These are phyloP conservation scores for Eutrema salsugineum DNA, from an alignment of 441 rosid species.

Conservation along the genomic window DNA sequence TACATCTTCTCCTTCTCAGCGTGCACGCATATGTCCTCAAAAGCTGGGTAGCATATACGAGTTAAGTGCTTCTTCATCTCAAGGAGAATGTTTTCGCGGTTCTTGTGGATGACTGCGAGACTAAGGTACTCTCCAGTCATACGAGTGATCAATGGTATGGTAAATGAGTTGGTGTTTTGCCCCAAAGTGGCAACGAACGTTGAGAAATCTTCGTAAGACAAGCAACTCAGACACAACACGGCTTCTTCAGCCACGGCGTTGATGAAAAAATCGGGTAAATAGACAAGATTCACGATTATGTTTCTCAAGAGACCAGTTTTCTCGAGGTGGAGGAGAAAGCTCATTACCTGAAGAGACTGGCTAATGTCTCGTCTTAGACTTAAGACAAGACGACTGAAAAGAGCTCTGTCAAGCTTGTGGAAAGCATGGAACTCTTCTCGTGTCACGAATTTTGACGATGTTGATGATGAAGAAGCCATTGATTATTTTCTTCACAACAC, in stretches of 20 bases:
- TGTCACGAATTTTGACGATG: neutral
- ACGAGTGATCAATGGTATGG: slow-evolving; percentile 33
- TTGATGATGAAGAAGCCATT: slow-evolving; percentile 24
- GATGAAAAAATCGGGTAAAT: slow-evolving; percentile 34
- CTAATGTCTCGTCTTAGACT: slow-evolving; percentile 38
- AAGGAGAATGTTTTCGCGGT: slow-evolving; percentile 24
- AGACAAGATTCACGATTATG: slow-evolving; percentile 28
- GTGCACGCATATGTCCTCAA: slow-evolving; percentile 37
- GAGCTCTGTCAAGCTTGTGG: slow-evolving; percentile 47
- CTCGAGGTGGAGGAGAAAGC: slow-evolving; percentile 59
- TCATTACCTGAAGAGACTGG: slow-evolving; percentile 54
- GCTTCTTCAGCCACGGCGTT: slow-evolving; percentile 50
- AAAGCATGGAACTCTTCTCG: slow-evolving; percentile 42
- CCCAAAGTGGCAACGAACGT: neutral
- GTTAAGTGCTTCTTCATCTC: slow-evolving; percentile 31
- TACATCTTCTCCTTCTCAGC: slow-evolving; percentile 6
- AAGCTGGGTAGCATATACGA: slow-evolving; percentile 47
- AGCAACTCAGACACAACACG: slow-evolving; percentile 40
- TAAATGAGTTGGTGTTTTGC: neutral
- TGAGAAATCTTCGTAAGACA: slow-evolving; percentile 15
- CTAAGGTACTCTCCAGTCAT: slow-evolving; percentile 29
- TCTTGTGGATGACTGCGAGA: slow-evolving; percentile 33
- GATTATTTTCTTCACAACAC: neutral
- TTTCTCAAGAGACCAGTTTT: neutral
- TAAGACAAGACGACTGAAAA: slow-evolving; percentile 46